Evolutionary conservation across 2,329 filamentous ascomycete genomes (phyloP).

Genomic region (Pochonia chlamydosporia): DNA sequence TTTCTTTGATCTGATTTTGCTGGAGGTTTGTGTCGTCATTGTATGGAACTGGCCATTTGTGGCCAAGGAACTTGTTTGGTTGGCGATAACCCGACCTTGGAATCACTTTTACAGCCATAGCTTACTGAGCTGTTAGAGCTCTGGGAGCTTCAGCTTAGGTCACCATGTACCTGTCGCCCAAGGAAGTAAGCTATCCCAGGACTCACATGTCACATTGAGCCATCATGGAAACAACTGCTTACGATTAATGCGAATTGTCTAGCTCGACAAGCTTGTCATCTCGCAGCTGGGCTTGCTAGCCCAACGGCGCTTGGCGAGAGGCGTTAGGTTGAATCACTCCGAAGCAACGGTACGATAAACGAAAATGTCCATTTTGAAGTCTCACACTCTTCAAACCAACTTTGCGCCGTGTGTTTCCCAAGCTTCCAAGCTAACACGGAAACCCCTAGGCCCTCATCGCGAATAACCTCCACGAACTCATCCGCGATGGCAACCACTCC

Average conservation of each 20-base stretch:
- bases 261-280: conserved; percentile 96
- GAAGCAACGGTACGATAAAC: conserved; percentile 66
- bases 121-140: not conserved
- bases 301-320: conserved; percentile 80
- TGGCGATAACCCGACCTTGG: not conserved
- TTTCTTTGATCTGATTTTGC: too few relatives aligned
- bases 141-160: not conserved
- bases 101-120: not conserved
- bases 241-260: too few relatives aligned
- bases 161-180: conserved; percentile 6
- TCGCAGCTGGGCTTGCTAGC: conserved; percentile 83
- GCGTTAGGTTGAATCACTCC: conserved; percentile 81
- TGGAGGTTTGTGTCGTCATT: too few relatives aligned
- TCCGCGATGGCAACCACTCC: conserved; percentile 89
- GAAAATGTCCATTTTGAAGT: too few relatives aligned
- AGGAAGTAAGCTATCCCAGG: conserved; percentile 4
- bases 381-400: conserved; percentile 4
- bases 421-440: too few relatives aligned
- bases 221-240: too few relatives aligned
- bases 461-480: conserved; percentile 88
- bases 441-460: conserved; percentile 67
- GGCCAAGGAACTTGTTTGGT: too few relatives aligned
- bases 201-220: too few relatives aligned
- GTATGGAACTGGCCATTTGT: too few relatives aligned
- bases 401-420: not conserved